These are phyloP conservation scores for Saccharum spontaneum DNA, from an alignment of 176 grass and related monocot genomes.

Conservation along the genomic window DNA sequence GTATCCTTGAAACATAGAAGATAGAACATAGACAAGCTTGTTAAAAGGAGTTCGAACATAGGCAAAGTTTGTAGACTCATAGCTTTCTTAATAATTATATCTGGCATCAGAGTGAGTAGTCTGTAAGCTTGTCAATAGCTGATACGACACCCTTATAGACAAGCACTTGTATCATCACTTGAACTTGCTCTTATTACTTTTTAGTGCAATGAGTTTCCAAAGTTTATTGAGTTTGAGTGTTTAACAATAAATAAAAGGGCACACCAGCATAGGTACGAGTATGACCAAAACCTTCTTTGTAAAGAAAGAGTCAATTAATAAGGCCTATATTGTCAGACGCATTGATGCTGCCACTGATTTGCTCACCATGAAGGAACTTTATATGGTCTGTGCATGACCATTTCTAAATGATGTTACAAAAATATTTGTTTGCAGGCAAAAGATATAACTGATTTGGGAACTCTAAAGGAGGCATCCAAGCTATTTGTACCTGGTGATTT, in stretches of 20 bases:
- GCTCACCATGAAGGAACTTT: background rate
- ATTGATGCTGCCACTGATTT: conserved; percentile 1
- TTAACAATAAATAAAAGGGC: conserved; percentile 6
- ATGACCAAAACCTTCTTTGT: background rate
- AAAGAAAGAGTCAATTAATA: conserved; percentile 16
- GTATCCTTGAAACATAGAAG: background rate
- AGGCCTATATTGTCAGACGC: background rate
- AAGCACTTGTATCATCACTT: background rate
- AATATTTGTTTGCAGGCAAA: conserved; percentile 61
- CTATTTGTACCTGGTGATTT: conserved; percentile 95
- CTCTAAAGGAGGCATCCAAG: conserved; percentile 88
- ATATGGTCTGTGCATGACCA: background rate
- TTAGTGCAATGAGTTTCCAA: background rate
- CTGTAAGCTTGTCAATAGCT: background rate
- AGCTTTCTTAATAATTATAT: background rate
- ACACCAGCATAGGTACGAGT: background rate
- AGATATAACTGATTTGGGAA: conserved; percentile 90
- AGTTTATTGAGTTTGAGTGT: background rate
- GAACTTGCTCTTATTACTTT: background rate
- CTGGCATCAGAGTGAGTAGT: background rate
- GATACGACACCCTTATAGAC: background rate
- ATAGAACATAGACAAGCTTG: background rate
- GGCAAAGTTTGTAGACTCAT: background rate
- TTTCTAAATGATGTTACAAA: conserved; percentile 24
- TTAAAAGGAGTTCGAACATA: background rate